Evolutionary conservation across 2,329 filamentous ascomycete genomes (phyloP).

Genomic region (Chaetomiaceae sp.): DNA sequence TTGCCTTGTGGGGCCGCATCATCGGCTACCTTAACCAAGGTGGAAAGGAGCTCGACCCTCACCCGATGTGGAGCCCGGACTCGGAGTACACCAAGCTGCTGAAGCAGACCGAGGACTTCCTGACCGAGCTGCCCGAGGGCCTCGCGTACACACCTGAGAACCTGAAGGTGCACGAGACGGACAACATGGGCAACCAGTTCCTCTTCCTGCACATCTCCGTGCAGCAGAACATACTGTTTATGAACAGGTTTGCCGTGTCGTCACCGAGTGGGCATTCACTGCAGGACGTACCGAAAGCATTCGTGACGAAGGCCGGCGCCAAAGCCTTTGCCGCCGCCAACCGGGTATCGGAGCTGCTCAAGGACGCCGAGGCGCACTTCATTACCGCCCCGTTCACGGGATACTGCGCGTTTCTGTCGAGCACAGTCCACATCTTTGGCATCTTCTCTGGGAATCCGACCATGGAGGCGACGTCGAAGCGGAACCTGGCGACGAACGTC

Average conservation of each 20-base stretch:
- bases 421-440: constrained; percentile 88
- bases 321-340: constrained; percentile 79
- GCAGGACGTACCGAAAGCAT: constrained; percentile 67
- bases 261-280: constrained; percentile 58
- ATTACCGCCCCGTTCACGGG: constrained; percentile 89
- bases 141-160: constrained; percentile 78
- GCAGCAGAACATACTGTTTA: constrained; percentile 83
- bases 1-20: constrained; percentile 84
- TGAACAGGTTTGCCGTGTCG: constrained; percentile 80
- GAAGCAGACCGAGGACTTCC: constrained; percentile 64
- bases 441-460: constrained; percentile 79
- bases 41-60: constrained; percentile 69
- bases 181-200: constrained; percentile 84
- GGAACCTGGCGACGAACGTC: constrained; percentile 79
- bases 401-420: constrained; percentile 89
- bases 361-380: constrained; percentile 71
- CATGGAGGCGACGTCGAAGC: constrained; percentile 72
- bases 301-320: constrained; percentile 67
- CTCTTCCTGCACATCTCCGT: constrained; percentile 85
- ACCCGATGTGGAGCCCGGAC: constrained; percentile 75
- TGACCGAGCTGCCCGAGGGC: constrained; percentile 59
- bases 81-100: constrained; percentile 69
- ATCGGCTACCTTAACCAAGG: constrained; percentile 88
- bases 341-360: constrained; percentile 76
- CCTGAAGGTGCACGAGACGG: constrained; percentile 73